A percentile compares a stretch with the other conserved stretches of the same genome.
Conservation (phyloP, 352 stramenopile genomes). For the Peronospora tabacina region DNA sequence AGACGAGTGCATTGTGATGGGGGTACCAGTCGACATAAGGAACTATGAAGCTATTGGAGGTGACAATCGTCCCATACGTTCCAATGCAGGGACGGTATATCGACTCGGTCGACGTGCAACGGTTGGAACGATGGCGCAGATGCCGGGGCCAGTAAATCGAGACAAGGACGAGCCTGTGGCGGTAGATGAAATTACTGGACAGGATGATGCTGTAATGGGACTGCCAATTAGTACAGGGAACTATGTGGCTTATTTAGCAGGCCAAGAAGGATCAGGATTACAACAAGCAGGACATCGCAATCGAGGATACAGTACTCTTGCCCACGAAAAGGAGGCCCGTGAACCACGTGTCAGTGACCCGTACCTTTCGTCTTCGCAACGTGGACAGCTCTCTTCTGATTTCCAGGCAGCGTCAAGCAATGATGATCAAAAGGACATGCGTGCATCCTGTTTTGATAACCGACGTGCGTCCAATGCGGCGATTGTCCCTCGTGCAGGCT, state of each 20-base stretch:
- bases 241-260: conserved; percentile 41
- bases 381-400: conserved; percentile 15
- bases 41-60: conserved; percentile 46
- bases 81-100: conserved; percentile 17
- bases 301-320: conserved; percentile 56
- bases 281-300: conserved; percentile 29
- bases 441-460: conserved; percentile 62
- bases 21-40: conserved; percentile 38
- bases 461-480: conserved; percentile 43
- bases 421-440: conserved; percentile 14
- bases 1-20: conserved; percentile 31
- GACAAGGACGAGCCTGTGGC: conserved; percentile 1
- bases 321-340: conserved; percentile 16
- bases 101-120: conserved; percentile 18
- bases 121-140: conserved; percentile 23
- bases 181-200: conserved; percentile 8
- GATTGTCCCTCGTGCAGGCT: conserved; percentile 53
- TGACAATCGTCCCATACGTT: conserved; percentile 19
- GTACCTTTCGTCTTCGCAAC: conserved; percentile 25
- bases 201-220: conserved; percentile 44
- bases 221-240: conserved; percentile 58
- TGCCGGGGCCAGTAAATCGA: conserved; percentile 2
- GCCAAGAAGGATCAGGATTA: conserved; percentile 18
- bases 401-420: conserved; percentile 27
- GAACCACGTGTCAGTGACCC: conserved; percentile 35